These are phyloP conservation scores for Pythium myriotylum DNA, from an alignment of 352 stramenopile genomes.

Conservation along the genomic window DNA sequence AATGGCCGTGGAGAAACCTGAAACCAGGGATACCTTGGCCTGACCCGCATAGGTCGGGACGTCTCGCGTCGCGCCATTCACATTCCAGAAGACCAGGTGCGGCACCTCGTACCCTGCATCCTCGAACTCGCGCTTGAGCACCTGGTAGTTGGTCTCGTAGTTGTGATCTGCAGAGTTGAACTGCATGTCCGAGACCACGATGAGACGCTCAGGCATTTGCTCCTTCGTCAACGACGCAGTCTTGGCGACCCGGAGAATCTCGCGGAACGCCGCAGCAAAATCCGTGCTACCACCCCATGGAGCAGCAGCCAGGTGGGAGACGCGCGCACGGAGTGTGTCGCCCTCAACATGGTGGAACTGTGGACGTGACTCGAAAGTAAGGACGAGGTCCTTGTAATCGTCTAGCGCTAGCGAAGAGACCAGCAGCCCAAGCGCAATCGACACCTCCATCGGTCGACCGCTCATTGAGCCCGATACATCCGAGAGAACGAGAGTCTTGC, in stretches of 20 bases:
- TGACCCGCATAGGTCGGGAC: constrained; percentile 32
- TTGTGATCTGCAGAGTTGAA: constrained; percentile 53
- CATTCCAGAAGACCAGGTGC: constrained; percentile 81
- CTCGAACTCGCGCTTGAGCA: constrained; percentile 42
- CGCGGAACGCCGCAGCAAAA: constrained; percentile 64
- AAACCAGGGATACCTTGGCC: constrained; percentile 52
- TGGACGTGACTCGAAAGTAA: constrained; percentile 47
- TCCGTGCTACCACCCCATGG: constrained; percentile 60
- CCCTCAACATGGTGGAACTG: constrained; percentile 45
- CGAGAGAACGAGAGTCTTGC: constrained; percentile 51
- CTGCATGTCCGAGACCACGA: constrained; percentile 88
- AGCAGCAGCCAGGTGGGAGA: constrained; percentile 24
- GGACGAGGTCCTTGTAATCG: constrained; percentile 57
- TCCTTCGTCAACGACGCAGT: constrained; percentile 35
- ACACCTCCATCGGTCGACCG: constrained; percentile 38
- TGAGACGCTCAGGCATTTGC: constrained; percentile 60
- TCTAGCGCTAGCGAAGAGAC: constrained; percentile 44
- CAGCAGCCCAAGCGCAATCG: constrained; percentile 42
- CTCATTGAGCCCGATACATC: constrained; percentile 50
- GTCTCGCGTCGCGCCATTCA: constrained; percentile 45
- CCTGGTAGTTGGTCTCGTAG: constrained; percentile 47
- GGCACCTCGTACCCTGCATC: constrained; percentile 42
- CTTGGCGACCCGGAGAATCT: constrained; percentile 48
- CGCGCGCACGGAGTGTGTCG: constrained; percentile 35
- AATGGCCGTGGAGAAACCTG: constrained; percentile 50